A percentile compares a stretch with the other conserved stretches of the same genome.
Conservation (phyloP, 2,329 filamentous ascomycete genomes). For the Trichophyton mentagrophytes region DNA sequence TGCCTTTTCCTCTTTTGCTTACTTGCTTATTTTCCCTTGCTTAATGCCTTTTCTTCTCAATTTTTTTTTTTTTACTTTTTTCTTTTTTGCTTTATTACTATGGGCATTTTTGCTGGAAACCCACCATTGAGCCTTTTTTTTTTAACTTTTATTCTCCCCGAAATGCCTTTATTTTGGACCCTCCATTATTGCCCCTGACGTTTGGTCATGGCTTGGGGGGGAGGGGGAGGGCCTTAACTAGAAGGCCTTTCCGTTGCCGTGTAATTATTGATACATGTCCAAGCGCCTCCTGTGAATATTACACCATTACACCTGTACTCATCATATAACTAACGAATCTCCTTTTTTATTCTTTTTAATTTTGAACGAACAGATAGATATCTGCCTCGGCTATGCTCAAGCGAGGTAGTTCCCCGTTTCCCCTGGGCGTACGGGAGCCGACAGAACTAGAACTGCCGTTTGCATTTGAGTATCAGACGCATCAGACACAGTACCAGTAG, state of each 20-base stretch:
- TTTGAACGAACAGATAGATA: not conserved
- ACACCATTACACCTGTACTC: not conserved
- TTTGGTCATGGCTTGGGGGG: not conserved
- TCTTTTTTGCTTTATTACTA: not conserved
- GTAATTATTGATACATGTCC: constrained; percentile 1
- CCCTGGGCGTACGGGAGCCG: no score
- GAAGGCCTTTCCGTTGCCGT: not conserved
- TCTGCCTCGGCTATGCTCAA: not conserved
- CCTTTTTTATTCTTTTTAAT: not conserved
- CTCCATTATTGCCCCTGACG: not conserved
- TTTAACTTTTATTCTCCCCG: not conserved
- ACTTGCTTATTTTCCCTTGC: not conserved
- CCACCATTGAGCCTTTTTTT: not conserved
- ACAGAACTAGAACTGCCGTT: no score
- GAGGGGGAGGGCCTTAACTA: not conserved
- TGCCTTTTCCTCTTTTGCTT: not conserved
- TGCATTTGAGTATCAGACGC: no score
- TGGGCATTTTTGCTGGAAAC: constrained; percentile 1
- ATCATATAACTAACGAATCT: not conserved
- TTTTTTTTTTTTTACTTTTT: not conserved
- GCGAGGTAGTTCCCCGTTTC: not conserved
- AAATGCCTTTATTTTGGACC: not conserved
- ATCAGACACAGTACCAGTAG: no score
- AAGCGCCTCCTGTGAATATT: constrained; percentile 3
- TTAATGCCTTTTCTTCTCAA: not conserved